Evolutionary conservation across 495 filamentous ascomycete genomes (phyloP).

Genomic region (Penicillium riverlandense): DNA sequence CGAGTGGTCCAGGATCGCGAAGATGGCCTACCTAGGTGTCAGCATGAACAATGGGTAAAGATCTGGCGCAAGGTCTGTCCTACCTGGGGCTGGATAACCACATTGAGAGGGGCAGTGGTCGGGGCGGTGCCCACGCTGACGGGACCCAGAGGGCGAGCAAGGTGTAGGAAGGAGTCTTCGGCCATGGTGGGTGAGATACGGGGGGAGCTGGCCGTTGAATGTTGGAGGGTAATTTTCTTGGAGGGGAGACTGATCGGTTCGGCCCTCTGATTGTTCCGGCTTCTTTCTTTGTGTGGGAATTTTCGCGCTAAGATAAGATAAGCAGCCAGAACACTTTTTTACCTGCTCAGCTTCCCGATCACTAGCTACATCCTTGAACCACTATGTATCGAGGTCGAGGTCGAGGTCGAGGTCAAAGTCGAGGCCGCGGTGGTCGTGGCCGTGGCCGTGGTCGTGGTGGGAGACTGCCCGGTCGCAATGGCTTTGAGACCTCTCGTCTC

Average conservation of each 20-base stretch:
- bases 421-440: slow-evolving; percentile 14
- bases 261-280: slow-evolving; percentile 27
- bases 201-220: slow-evolving; percentile 9
- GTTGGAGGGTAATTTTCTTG: slow-evolving; percentile 12
- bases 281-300: slow-evolving; percentile 42
- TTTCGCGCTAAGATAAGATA: slow-evolving; percentile 54
- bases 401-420: slow-evolving; percentile 7
- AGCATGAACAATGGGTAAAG: neutral
- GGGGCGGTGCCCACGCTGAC: slow-evolving; percentile 68
- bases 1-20: slow-evolving; percentile 96
- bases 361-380: slow-evolving; percentile 10
- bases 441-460: slow-evolving; percentile 25
- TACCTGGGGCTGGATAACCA: slow-evolving; percentile 94
- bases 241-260: slow-evolving; percentile 26
- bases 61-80: slow-evolving; percentile 12
- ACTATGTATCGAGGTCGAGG: slow-evolving; percentile 25
- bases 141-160: slow-evolving; percentile 84
- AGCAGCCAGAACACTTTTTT: slow-evolving; percentile 14
- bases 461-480: slow-evolving; percentile 10
- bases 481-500: slow-evolving; percentile 32
- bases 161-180: slow-evolving; percentile 84
- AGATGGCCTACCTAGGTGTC: slow-evolving; percentile 59
- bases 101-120: slow-evolving; percentile 81
- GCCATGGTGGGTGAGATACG: slow-evolving; percentile 58
- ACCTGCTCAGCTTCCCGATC: slow-evolving; percentile 1